Conservation (phyloP, 495 filamentous ascomycete genomes). For the Podospora pseudocomata region DNA sequence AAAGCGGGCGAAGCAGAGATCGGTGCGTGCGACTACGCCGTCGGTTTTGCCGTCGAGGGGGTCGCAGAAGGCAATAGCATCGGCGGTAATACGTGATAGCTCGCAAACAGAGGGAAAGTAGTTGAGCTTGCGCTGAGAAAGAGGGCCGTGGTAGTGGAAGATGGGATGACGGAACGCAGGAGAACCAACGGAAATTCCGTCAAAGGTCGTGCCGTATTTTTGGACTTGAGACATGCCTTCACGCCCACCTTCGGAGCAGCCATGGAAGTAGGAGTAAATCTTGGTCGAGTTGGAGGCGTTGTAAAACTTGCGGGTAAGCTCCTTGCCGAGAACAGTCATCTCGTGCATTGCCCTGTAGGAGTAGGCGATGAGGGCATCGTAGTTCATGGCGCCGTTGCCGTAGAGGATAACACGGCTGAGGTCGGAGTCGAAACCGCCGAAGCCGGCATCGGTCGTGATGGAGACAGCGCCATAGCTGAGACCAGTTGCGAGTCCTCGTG, state of each 20-base stretch:
- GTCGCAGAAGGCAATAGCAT: slow-evolving; percentile 51
- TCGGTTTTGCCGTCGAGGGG: slow-evolving; percentile 50
- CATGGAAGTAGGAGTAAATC: slow-evolving; percentile 52
- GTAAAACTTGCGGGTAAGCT: slow-evolving; percentile 38
- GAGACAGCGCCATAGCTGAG: slow-evolving; percentile 45
- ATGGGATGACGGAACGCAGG: slow-evolving; percentile 51
- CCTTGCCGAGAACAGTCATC: slow-evolving; percentile 33
- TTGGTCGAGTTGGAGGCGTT: slow-evolving; percentile 27
- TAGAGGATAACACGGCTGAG: slow-evolving; percentile 36
- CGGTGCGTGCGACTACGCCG: slow-evolving; percentile 50
- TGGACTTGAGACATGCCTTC: slow-evolving; percentile 53
- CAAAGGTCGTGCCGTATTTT: slow-evolving; percentile 48
- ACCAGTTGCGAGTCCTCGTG: slow-evolving; percentile 34
- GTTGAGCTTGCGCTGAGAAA: slow-evolving; percentile 44
- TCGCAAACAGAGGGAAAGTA: slow-evolving; percentile 54
- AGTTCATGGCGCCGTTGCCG: slow-evolving; percentile 45
- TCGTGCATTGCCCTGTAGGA: slow-evolving; percentile 38
- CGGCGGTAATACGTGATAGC: slow-evolving; percentile 48
- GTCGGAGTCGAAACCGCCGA: slow-evolving; percentile 42
- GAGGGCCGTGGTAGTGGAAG: slow-evolving; percentile 46
- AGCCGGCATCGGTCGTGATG: slow-evolving; percentile 48
- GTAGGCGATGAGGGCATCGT: slow-evolving; percentile 44
- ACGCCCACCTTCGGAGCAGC: slow-evolving; percentile 53
- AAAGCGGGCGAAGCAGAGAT: slow-evolving; percentile 49
- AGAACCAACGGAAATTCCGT: slow-evolving; percentile 49